Conservation (phyloP, 148 eudicot genomes). For the Salicornia ramosissima region DNA sequence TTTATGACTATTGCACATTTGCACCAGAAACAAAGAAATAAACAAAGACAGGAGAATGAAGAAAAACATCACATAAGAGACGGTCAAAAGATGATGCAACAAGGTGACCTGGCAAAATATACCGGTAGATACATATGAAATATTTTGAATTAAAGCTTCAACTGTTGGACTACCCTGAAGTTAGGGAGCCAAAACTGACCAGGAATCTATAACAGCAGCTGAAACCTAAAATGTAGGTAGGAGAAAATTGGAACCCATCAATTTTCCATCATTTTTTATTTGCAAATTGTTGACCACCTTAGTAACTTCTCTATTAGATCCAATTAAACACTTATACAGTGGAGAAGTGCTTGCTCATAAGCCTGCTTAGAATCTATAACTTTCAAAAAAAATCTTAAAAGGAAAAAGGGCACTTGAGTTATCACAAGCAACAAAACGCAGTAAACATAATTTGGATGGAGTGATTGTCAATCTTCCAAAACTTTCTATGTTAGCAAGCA, state of each 20-base stretch:
- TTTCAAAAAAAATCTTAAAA: neutral
- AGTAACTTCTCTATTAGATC: too few relatives aligned
- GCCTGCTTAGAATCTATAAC: too few relatives aligned
- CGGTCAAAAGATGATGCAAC: neutral
- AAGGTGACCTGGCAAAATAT: neutral
- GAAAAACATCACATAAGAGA: constrained; percentile 1
- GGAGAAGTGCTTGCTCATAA: too few relatives aligned
- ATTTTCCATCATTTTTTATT: too few relatives aligned
- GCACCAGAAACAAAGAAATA: too few relatives aligned
- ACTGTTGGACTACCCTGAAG: neutral
- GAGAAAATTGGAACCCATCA: neutral
- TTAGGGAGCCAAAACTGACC: neutral
- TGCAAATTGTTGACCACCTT: too few relatives aligned
- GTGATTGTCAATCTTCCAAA: neutral
- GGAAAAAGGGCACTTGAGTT: neutral
- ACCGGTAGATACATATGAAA: neutral
- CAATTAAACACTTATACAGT: too few relatives aligned
- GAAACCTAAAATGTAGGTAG: neutral
- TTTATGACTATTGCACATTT: too few relatives aligned
- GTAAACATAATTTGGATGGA: neutral
- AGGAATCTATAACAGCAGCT: neutral
- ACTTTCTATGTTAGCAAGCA: neutral
- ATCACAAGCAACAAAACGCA: neutral
- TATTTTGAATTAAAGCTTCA: constrained; percentile 4
- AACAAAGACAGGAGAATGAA: too few relatives aligned